Evolutionary conservation across 164 flowering plant species (phyloP).

Genomic region (Tinospora cordifolia): DNA sequence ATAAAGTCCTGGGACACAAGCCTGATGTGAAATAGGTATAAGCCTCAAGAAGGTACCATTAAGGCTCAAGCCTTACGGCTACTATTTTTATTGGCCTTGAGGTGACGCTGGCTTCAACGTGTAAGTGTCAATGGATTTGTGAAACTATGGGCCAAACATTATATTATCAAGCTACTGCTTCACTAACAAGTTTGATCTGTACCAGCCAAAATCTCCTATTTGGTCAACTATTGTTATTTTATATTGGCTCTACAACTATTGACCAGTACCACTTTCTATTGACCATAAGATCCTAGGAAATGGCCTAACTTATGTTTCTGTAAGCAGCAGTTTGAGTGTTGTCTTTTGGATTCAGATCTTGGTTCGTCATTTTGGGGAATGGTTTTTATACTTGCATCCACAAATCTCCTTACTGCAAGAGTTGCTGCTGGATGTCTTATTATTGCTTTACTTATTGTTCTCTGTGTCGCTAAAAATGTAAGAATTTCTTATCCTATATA

Average conservation of each 20-base stretch:
- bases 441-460: constrained; percentile 69
- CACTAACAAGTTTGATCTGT: neutral
- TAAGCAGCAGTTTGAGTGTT: neutral
- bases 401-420: constrained; percentile 73
- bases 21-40: no score
- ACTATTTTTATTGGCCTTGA: no score
- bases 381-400: constrained; percentile 85
- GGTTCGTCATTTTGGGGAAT: constrained; percentile 99
- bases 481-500: constrained; percentile 6
- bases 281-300: neutral
- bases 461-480: constrained; percentile 88
- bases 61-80: no score
- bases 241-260: neutral
- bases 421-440: constrained; percentile 86
- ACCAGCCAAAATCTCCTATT: neutral
- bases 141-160: no score
- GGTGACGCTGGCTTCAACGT: no score
- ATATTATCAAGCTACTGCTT: no score
- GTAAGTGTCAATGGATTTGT: no score
- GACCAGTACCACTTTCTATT: neutral
- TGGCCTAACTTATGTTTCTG: neutral
- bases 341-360: constrained; percentile 55
- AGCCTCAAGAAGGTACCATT: no score
- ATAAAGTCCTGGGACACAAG: no score
- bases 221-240: neutral